Evolutionary conservation across 805 yeast species (phyloP).

Genomic region (Candida insectalens): DNA sequence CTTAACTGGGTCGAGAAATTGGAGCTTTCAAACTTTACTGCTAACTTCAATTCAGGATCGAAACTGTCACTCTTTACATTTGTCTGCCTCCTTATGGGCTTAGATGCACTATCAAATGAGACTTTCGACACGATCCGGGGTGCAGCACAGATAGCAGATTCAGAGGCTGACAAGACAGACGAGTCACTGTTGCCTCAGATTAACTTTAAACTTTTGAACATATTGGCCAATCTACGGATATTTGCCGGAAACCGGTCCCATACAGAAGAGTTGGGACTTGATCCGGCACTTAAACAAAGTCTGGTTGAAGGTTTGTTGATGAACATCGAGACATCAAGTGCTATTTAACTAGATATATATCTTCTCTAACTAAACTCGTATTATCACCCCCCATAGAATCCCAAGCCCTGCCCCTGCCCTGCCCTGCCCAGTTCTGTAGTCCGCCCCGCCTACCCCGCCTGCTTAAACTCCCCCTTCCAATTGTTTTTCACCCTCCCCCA

Average conservation of each 20-base stretch:
- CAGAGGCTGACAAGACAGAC: constrained; percentile 1
- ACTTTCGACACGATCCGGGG: constrained; percentile 7
- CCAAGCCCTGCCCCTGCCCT: too few relatives aligned
- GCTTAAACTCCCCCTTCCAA: too few relatives aligned
- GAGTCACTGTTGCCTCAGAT: constrained; percentile 12
- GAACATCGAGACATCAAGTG: constrained; percentile 15
- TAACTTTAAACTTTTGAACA: constrained; percentile 18
- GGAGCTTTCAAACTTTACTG: constrained; percentile 15
- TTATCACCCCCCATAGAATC: too few relatives aligned
- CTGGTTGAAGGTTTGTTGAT: constrained; percentile 17
- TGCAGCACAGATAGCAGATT: neutral
- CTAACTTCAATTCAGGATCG: constrained; percentile 12
- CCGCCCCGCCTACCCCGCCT: too few relatives aligned
- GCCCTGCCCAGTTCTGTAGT: too few relatives aligned
- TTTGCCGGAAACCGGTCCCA: constrained; percentile 17
- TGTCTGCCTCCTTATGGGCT: constrained; percentile 16
- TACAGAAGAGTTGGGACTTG: constrained; percentile 8
- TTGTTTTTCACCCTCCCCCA: too few relatives aligned
- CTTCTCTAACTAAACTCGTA: too few relatives aligned
- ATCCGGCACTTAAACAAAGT: constrained; percentile 10
- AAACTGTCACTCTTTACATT: constrained; percentile 17
- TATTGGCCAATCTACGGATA: constrained; percentile 22
- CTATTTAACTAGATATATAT: constrained; percentile 6
- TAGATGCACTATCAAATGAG: constrained; percentile 10
- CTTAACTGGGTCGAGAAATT: constrained; percentile 16